Evolutionary conservation across 352 stramenopile species (phyloP).

Genomic region (Globisporangium cylindrosporum): DNA sequence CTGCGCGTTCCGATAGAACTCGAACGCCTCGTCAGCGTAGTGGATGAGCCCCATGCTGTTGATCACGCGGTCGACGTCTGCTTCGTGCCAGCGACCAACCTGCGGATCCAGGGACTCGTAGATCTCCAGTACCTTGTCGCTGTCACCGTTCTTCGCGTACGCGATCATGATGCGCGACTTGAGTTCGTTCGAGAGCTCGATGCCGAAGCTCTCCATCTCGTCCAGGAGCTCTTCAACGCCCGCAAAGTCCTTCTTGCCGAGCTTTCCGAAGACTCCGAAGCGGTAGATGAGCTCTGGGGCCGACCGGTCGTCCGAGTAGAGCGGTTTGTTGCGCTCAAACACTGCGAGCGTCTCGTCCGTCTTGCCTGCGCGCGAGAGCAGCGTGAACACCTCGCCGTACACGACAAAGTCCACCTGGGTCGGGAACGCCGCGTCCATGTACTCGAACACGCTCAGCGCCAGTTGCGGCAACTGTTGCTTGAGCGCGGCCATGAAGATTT

Average conservation of each 20-base stretch:
- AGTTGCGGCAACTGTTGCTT: conserved; percentile 27
- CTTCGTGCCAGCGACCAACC: conserved; percentile 37
- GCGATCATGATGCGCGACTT: conserved; percentile 42
- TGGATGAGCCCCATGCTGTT: conserved; percentile 37
- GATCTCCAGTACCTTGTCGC: conserved; percentile 33
- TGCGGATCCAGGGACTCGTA: conserved; percentile 28
- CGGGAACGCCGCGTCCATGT: conserved; percentile 35
- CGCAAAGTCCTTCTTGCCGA: conserved; percentile 32
- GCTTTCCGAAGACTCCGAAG: conserved; percentile 45
- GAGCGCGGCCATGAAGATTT: conserved; percentile 33
- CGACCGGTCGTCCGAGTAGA: conserved; percentile 23
- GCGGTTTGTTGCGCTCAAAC: conserved; percentile 28
- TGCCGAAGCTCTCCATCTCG: conserved; percentile 31
- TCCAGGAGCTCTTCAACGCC: conserved; percentile 28
- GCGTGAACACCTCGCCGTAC: conserved; percentile 46
- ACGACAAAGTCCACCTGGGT: conserved; percentile 30
- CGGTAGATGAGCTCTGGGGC: conserved; percentile 60
- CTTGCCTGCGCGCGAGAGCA: conserved; percentile 24
- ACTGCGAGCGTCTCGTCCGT: conserved; percentile 23
- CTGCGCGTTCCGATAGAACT: conserved; percentile 51
- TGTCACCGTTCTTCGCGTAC: conserved; percentile 31
- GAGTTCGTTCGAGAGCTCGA: conserved; percentile 40
- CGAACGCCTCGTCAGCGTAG: conserved; percentile 42
- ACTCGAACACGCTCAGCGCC: conserved; percentile 35
- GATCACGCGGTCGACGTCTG: conserved; percentile 51